Evolutionary conservation across 768 basidiomycete genomes (phyloP).

Genomic region (Amylocystis lapponica): DNA sequence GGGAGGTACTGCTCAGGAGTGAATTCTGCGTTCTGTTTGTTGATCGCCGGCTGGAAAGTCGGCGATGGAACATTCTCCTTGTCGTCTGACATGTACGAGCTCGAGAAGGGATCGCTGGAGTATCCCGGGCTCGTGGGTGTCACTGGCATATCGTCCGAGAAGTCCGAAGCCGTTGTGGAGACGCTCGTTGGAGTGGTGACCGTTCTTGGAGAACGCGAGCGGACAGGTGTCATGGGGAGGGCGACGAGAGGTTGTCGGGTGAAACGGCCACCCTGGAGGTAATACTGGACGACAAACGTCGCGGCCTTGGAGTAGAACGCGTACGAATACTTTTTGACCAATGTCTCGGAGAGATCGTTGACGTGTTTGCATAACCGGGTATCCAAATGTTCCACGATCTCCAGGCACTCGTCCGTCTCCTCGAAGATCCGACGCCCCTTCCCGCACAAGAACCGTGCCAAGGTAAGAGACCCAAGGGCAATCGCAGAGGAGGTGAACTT

Average conservation of each 20-base stretch:
- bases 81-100: constrained; percentile 62
- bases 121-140: constrained; percentile 73
- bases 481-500: constrained; percentile 80
- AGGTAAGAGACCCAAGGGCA: constrained; percentile 82
- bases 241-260: constrained; percentile 38
- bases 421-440: constrained; percentile 74
- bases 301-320: constrained; percentile 96
- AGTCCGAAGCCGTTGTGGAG: constrained; percentile 66
- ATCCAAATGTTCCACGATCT: constrained; percentile 85
- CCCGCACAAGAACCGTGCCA: constrained; percentile 84
- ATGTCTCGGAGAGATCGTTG: constrained; percentile 90
- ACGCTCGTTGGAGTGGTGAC: constrained; percentile 72
- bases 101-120: constrained; percentile 44
- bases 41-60: constrained; percentile 66
- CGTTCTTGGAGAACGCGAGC: constrained; percentile 36
- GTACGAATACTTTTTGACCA: constrained; percentile 97
- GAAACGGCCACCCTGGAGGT: constrained; percentile 83
- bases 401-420: constrained; percentile 77
- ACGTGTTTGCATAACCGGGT: constrained; percentile 80
- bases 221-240: constrained; percentile 66
- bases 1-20: constrained; percentile 74
- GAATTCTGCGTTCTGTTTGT: constrained; percentile 62
- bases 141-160: constrained; percentile 78
- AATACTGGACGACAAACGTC: constrained; percentile 88
- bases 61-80: constrained; percentile 71